Percentiles rank a stretch among this genome's conserved stretches.
Evolutionary conservation across 2,329 filamentous ascomycete species (phyloP).

Genomic region (Exophiala oligosperma): DNA sequence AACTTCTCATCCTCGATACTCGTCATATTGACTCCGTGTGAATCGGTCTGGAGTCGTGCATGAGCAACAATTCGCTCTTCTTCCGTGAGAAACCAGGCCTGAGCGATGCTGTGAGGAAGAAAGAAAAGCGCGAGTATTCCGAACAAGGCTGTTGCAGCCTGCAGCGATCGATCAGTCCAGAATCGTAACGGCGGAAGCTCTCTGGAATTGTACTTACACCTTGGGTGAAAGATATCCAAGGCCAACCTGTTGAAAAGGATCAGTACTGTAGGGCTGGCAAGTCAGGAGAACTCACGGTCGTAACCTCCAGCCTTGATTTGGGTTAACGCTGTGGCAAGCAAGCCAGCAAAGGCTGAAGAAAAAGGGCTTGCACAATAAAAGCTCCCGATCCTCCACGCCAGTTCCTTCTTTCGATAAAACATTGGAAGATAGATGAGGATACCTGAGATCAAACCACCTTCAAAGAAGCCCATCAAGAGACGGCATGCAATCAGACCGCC

Average conservation of each 20-base stretch:
- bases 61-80: too few species aligned
- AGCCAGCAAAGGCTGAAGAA: not conserved
- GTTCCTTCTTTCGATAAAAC: not conserved
- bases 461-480: slow-evolving; percentile 61
- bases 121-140: slow-evolving; percentile 32
- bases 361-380: not conserved
- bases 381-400: not conserved
- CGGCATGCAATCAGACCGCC: slow-evolving; percentile 62
- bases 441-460: slow-evolving; percentile 66
- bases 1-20: too few species aligned
- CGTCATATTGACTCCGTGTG: too few species aligned
- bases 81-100: too few species aligned
- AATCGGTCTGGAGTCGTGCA: too few species aligned
- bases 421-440: slow-evolving; percentile 43
- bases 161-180: slow-evolving; percentile 53
- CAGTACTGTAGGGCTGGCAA: slow-evolving; percentile 30
- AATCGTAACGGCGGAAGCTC: slow-evolving; percentile 55
- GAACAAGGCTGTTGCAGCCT: slow-evolving; percentile 51
- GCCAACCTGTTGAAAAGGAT: not conserved
- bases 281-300: not conserved
- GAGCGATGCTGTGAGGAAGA: too few species aligned
- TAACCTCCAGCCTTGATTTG: not conserved
- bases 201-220: slow-evolving; percentile 58
- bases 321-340: not conserved
- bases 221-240: slow-evolving; percentile 60